A percentile compares a stretch with the other conserved stretches of the same genome.
Evolutionary conservation across 2,329 filamentous ascomycete species (phyloP).

Genomic region (Aspergillaceae sp.): DNA sequence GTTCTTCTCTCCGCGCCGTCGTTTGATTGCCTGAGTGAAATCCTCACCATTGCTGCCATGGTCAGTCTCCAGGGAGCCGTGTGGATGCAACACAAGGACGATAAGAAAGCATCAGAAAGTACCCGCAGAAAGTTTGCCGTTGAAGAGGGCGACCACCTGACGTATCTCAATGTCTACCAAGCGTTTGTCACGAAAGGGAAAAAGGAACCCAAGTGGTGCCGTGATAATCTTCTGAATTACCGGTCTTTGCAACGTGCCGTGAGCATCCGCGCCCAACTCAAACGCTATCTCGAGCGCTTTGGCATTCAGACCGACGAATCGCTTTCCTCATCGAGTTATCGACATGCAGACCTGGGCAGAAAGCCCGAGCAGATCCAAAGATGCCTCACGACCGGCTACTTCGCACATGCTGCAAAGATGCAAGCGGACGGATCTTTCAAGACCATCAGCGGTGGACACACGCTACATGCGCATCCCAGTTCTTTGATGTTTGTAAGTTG

Average conservation of each 20-base stretch:
- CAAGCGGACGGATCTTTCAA: conserved; percentile 83
- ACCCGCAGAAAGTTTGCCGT: conserved; percentile 75
- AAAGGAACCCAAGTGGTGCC: conserved; percentile 79
- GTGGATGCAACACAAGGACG: conserved; percentile 72
- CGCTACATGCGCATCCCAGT: conserved; percentile 80
- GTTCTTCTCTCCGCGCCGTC: conserved; percentile 65
- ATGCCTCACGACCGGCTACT: conserved; percentile 83
- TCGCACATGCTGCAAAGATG: conserved; percentile 89
- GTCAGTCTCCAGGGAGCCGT: conserved; percentile 73
- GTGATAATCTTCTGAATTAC: conserved; percentile 78
- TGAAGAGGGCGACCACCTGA: conserved; percentile 89
- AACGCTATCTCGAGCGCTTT: conserved; percentile 78
- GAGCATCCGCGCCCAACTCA: conserved; percentile 77
- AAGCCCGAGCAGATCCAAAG: conserved; percentile 68
- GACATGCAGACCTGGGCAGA: conserved; percentile 28
- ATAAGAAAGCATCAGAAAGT: conserved; percentile 65
- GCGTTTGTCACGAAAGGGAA: conserved; percentile 74
- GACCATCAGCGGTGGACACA: conserved; percentile 70
- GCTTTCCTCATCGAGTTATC: conserved; percentile 27
- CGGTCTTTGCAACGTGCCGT: conserved; percentile 74
- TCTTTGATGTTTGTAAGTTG: conserved; percentile 72
- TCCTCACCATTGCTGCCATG: conserved; percentile 91
- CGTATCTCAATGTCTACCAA: conserved; percentile 86
- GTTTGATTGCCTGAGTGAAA: conserved; percentile 74
- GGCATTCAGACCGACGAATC: conserved; percentile 62